These are phyloP conservation scores for Solanum bulbocastanum DNA, from an alignment of 257 asterid genomes.

Conservation along the genomic window DNA sequence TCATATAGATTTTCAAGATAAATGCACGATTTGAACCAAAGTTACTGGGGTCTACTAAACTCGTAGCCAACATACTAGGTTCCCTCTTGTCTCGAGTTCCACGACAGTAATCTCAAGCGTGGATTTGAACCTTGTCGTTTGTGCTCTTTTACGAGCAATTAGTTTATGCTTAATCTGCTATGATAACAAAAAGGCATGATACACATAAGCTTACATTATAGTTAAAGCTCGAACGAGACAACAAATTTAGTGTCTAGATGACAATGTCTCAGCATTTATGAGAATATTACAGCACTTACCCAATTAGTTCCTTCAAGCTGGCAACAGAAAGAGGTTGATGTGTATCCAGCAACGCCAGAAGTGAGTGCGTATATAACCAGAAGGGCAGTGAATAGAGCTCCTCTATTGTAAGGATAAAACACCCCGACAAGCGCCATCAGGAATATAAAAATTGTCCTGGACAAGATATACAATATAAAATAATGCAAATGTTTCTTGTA, in stretches of 20 bases:
- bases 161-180: background rate
- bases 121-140: background rate
- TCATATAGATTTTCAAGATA: background rate
- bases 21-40: background rate
- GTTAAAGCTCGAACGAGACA: background rate
- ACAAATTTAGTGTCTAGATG: background rate
- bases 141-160: background rate
- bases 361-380: slow-evolving; percentile 61
- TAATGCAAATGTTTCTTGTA: background rate
- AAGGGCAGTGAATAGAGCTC: slow-evolving; percentile 52
- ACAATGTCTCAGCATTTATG: background rate
- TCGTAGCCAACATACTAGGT: background rate
- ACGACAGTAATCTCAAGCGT: background rate
- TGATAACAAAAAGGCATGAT: background rate
- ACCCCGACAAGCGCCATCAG: slow-evolving; percentile 61
- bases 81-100: background rate
- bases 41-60: background rate
- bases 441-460: slow-evolving; percentile 54
- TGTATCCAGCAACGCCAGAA: slow-evolving; percentile 62
- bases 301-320: slow-evolving; percentile 72
- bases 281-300: slow-evolving; percentile 18
- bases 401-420: slow-evolving; percentile 64
- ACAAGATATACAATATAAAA: background rate
- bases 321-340: slow-evolving; percentile 51
- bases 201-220: background rate